Percentiles rank a stretch among this genome's conserved stretches.
phyloP scores from a whole-genome alignment of 345 rosid genomes.

The Syzygium jambos region DNA sequence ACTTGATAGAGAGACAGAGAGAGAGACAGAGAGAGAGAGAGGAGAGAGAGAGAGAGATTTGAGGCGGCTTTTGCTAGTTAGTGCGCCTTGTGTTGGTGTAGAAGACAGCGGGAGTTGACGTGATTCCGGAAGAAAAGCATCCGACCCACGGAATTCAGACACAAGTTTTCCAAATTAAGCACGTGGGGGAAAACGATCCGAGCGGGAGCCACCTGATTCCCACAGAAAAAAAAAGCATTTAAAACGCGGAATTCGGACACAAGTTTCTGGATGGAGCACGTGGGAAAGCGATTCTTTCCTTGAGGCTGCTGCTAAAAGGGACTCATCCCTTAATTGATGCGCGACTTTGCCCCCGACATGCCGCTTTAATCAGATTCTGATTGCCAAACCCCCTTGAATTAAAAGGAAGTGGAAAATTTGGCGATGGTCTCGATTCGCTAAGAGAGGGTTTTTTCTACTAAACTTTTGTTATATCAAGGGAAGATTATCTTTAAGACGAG shows the following conservation, averaged over 20 bases:
- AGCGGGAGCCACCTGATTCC: neutral
- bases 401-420: neutral
- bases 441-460: neutral
- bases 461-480: neutral
- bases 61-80: neutral
- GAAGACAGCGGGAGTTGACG: neutral
- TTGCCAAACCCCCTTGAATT: neutral
- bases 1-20: too few relatives aligned
- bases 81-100: neutral
- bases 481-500: neutral
- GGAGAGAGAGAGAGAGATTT: neutral
- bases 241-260: neutral
- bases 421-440: neutral
- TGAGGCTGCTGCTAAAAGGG: neutral
- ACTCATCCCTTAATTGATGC: neutral
- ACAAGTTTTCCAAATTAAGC: neutral
- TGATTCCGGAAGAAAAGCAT: neutral
- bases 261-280: neutral
- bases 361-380: neutral
- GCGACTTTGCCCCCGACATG: neutral
- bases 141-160: neutral
- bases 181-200: neutral
- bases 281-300: neutral
- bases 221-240: neutral
- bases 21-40: too few relatives aligned